phyloP scores from a whole-genome alignment of 2,329 filamentous ascomycete species.

The Alternaria incomplexa region DNA sequence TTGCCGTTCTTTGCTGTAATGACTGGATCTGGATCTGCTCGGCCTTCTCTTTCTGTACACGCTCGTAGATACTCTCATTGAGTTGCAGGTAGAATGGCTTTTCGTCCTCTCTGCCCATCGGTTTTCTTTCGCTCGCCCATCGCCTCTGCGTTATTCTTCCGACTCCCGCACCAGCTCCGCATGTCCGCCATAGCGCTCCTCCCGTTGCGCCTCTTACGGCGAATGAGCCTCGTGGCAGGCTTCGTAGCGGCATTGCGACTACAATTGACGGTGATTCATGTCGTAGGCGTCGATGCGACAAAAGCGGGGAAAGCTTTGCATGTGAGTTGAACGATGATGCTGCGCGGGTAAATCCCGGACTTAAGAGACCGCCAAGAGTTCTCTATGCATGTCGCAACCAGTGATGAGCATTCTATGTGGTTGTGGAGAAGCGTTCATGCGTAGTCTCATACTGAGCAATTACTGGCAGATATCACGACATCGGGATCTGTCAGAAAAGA shows the following conservation, averaged over 20 bases:
- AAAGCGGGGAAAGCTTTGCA: slow-evolving; percentile 17
- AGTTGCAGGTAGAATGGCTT: slow-evolving; percentile 66
- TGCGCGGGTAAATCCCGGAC: slow-evolving; percentile 2
- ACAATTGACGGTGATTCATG: slow-evolving; percentile 22
- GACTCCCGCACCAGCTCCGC: slow-evolving; percentile 11
- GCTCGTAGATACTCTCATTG: slow-evolving; percentile 66
- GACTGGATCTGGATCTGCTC: slow-evolving; percentile 55
- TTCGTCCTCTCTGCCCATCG: slow-evolving; percentile 35
- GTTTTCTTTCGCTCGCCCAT: slow-evolving; percentile 44
- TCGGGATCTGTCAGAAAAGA: background rate
- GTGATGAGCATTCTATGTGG: background rate
- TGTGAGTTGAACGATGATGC: slow-evolving; percentile 6
- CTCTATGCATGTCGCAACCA: background rate
- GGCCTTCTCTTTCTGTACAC: slow-evolving; percentile 63
- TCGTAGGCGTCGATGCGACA: slow-evolving; percentile 4
- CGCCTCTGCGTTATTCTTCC: slow-evolving; percentile 34
- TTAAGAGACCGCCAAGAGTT: background rate
- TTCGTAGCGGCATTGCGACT: slow-evolving; percentile 40
- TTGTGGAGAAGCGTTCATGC: slow-evolving; percentile 5
- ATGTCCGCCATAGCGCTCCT: slow-evolving; percentile 8
- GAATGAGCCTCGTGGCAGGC: slow-evolving; percentile 30
- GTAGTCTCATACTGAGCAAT: background rate
- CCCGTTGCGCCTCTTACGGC: slow-evolving; percentile 22
- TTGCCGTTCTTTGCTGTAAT: slow-evolving; percentile 32
- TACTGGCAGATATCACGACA: background rate